phyloP scores from a whole-genome alignment of 805 yeast species.

The Tetrapisispora nanseiensis region DNA sequence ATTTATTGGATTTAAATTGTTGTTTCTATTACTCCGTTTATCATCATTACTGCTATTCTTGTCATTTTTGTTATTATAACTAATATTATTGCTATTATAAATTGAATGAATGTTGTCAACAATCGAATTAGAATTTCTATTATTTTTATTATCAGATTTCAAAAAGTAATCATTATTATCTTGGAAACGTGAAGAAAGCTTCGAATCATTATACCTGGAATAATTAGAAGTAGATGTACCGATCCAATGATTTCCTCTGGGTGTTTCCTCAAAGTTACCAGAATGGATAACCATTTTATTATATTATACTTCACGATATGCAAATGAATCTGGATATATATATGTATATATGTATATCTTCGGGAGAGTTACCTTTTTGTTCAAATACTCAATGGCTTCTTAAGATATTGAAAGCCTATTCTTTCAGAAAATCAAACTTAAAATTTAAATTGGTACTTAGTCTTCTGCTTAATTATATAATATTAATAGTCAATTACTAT shows the following conservation, averaged over 20 bases:
- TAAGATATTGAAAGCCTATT: too few species aligned
- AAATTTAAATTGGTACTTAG: too few species aligned
- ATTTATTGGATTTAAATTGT: background rate
- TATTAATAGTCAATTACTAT: too few species aligned
- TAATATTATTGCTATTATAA: background rate
- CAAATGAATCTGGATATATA: too few species aligned
- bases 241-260: slow-evolving; percentile 26
- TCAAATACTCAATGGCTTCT: too few species aligned
- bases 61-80: background rate
- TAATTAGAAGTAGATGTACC: slow-evolving; percentile 12
- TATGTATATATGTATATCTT: too few species aligned
- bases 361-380: too few species aligned
- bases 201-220: slow-evolving; percentile 4
- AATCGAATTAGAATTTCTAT: background rate
- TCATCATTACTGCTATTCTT: background rate
- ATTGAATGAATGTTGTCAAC: background rate
- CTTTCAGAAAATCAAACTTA: too few species aligned
- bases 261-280: slow-evolving; percentile 12
- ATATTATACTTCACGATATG: background rate
- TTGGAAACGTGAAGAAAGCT: slow-evolving; percentile 8
- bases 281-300: background rate
- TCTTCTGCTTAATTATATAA: too few species aligned
- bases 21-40: background rate
- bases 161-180: background rate
- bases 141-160: background rate